phyloP scores from a whole-genome alignment of 495 filamentous ascomycete species.

The Trichodelitschia bisporula region DNA sequence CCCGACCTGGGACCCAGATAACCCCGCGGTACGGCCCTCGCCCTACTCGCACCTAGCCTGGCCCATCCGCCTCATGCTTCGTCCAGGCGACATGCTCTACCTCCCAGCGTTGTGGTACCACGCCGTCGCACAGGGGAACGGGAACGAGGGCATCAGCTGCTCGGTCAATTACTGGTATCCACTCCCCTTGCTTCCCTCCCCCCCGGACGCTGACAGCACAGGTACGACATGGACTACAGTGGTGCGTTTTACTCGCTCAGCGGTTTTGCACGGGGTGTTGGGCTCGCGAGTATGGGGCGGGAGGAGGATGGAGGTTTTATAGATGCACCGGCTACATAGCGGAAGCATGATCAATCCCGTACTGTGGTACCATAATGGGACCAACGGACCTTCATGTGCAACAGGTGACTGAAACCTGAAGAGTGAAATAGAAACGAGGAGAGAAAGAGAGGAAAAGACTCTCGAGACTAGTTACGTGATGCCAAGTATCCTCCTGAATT shows the following conservation, averaged over 20 bases:
- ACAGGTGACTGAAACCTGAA: no score
- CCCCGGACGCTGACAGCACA: neutral
- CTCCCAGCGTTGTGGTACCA: conserved; percentile 50
- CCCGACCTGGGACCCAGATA: conserved; percentile 46
- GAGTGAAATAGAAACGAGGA: no score
- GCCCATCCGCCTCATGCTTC: conserved; percentile 33
- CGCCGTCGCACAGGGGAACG: conserved; percentile 44
- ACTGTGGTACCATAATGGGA: no score
- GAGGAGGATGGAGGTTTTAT: no score
- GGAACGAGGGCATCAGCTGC: conserved; percentile 37
- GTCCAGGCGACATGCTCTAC: conserved; percentile 61
- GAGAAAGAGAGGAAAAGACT: no score
- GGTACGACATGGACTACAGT: neutral
- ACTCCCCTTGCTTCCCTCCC: conserved; percentile 10
- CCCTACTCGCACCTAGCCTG: conserved; percentile 26
- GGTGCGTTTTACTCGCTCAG: neutral
- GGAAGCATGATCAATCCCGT: no score
- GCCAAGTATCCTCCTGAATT: no score
- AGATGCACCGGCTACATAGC: no score
- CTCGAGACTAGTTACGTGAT: no score
- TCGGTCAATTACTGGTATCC: conserved; percentile 61
- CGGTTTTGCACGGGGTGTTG: neutral
- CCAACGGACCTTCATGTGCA: no score
- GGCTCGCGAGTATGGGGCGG: no score
- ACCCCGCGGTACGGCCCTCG: conserved; percentile 21